These are phyloP conservation scores for Rhododendron williamsianum DNA, from an alignment of 148 eudicot genomes.

Conservation along the genomic window DNA sequence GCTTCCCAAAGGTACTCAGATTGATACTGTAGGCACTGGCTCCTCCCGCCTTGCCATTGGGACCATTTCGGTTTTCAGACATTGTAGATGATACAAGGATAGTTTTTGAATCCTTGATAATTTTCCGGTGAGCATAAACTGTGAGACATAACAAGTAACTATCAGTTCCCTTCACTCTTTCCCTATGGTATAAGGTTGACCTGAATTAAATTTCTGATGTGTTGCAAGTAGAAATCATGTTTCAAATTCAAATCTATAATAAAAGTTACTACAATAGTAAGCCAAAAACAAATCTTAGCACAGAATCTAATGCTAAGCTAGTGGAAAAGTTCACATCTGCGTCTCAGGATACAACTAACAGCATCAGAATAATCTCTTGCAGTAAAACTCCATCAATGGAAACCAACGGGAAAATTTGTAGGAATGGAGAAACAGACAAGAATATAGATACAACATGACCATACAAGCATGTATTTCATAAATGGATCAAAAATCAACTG, in stretches of 20 bases:
- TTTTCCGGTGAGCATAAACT: neutral
- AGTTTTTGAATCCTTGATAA: neutral
- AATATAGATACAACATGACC: neutral
- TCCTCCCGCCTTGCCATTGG: conserved; percentile 13
- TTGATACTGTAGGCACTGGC: conserved; percentile 31
- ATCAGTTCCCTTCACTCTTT: neutral
- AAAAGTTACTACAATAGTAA: neutral
- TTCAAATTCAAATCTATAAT: neutral
- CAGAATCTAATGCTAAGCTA: neutral
- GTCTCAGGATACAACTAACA: neutral
- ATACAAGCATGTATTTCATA: neutral
- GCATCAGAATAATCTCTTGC: neutral
- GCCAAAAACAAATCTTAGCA: neutral
- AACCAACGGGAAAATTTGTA: neutral
- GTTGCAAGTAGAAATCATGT: neutral
- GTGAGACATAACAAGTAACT: neutral
- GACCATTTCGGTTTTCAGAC: conserved; percentile 31
- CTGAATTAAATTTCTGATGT: neutral
- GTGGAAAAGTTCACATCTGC: neutral
- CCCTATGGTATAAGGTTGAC: neutral
- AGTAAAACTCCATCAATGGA: neutral
- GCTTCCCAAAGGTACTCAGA: conserved; percentile 24
- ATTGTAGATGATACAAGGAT: conserved; percentile 16
- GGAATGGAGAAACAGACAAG: neutral
- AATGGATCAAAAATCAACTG: neutral